These are phyloP conservation scores for Candida fluviatilis DNA, from an alignment of 805 yeast species.

Conservation along the genomic window DNA sequence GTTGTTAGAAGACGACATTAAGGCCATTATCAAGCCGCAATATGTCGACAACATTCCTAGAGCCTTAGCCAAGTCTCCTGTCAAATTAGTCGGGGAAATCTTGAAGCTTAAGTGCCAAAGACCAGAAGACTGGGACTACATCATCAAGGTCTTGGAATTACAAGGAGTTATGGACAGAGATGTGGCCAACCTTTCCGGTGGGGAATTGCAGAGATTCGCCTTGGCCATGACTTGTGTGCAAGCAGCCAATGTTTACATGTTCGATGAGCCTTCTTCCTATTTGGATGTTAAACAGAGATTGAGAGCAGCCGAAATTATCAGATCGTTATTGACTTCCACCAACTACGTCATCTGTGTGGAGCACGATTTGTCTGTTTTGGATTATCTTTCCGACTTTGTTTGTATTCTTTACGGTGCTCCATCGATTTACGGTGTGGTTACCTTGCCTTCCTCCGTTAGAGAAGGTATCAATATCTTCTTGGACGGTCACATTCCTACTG, in stretches of 20 bases:
- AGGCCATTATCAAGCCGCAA: constrained; percentile 98
- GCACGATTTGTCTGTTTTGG: constrained; percentile 97
- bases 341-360: constrained; percentile 93
- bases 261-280: constrained; percentile 98
- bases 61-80: constrained; percentile 84
- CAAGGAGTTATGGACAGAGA: constrained; percentile 79
- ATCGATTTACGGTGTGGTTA: constrained; percentile 97
- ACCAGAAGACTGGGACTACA: constrained; percentile 57
- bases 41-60: constrained; percentile 97
- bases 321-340: constrained; percentile 74
- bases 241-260: constrained; percentile 94
- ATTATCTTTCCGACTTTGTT: constrained; percentile 92
- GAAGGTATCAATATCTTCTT: constrained; percentile 98
- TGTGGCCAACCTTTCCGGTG: constrained; percentile 88
- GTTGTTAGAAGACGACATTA: constrained; percentile 87
- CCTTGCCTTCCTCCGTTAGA: constrained; percentile 93
- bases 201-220: constrained; percentile 97
- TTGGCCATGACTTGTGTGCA: constrained; percentile 97
- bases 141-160: constrained; percentile 71
- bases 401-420: constrained; percentile 98
- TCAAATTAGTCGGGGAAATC: constrained; percentile 80
- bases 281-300: constrained; percentile 98
- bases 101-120: constrained; percentile 76
- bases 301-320: constrained; percentile 92
- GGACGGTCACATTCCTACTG: constrained; percentile 97